Conservation (phyloP, 495 filamentous ascomycete species). For the Tuber aestivum region DNA sequence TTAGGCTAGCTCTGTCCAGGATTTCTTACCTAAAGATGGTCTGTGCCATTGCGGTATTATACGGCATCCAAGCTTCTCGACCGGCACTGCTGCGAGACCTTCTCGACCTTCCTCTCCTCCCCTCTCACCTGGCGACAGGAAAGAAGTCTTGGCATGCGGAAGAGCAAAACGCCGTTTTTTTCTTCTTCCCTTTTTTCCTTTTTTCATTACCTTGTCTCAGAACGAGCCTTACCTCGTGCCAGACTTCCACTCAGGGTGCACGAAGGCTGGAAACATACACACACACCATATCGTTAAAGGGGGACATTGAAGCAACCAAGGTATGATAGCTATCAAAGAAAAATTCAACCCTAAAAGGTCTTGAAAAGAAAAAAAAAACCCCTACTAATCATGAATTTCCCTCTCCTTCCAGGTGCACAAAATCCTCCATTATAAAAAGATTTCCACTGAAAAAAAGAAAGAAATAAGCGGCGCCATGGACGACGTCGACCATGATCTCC, state of each 20-base stretch:
- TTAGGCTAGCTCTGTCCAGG: neutral
- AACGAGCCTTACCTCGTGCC: neutral
- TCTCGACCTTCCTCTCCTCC: neutral
- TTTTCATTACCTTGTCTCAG: neutral
- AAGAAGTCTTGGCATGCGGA: neutral
- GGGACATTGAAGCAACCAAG: neutral
- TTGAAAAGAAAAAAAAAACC: neutral
- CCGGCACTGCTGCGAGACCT: neutral
- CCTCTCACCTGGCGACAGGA: neutral
- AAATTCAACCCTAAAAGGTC: neutral
- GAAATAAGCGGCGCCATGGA: constrained; percentile 46
- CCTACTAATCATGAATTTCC: neutral
- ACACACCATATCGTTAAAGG: neutral
- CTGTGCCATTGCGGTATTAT: neutral
- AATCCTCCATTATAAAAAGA: neutral
- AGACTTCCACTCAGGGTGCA: neutral
- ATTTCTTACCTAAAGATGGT: constrained; percentile 4
- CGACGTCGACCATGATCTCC: constrained; percentile 79
- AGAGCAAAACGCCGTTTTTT: neutral
- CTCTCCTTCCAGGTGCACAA: neutral
- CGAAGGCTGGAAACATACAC: neutral
- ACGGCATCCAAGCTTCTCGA: neutral
- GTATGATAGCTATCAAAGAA: neutral
- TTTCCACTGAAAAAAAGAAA: neutral
- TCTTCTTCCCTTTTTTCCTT: neutral